Base-by-base conservation (phyloP, 2,329 filamentous ascomycete species). In the Xylaria sp. region DNA sequence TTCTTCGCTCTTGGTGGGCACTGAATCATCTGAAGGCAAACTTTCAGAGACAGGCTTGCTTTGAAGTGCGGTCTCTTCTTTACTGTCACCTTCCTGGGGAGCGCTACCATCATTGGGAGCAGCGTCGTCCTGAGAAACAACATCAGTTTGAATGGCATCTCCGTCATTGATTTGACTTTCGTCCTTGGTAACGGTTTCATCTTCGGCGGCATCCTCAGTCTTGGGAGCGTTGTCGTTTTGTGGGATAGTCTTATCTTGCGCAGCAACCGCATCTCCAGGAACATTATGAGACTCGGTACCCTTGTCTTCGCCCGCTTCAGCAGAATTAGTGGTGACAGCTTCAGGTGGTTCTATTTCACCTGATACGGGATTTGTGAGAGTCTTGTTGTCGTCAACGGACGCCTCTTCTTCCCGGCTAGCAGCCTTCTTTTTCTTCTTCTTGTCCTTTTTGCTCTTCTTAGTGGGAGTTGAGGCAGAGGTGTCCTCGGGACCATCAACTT, bases 391-490 rank as follows among this genome's bases (percentile, higher is more conserved):
- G 1, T 62, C 52, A 15, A 20, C 13, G 9, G 45, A 23, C 8
- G 25, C n/a, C 3, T 70, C 64, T 32, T 59, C 64, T 34, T 61
- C 46, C 23, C 6, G 10, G 25, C 10, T n/a, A n/a, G n/a, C 12
- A 56, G 50, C n/a, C 23, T 61, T 62, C 76, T 78, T 79, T 64
- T 78, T 78, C 62, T 76, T 76, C 65, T 83, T 81, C 73, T 82
- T 81, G 13, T 76, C 75, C 62, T 80, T 80, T 68, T 81, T 80
- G 58, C 63, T 72, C 41, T 71, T 67, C 45, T 63, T 74, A 61
- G 67, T 34, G 32, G 72, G 65, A 36, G 60, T 48, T 20, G 61
- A 57, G 36, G 36, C 50, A 50, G 70, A 13, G 46, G 41, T 39
- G 23, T 39, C 36, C 28, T 60, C 9, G 5, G 41, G 48, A 64